These are phyloP conservation scores for Endoconidiophora laricicola DNA, from an alignment of 2,329 filamentous ascomycete genomes.

Conservation along the genomic window DNA sequence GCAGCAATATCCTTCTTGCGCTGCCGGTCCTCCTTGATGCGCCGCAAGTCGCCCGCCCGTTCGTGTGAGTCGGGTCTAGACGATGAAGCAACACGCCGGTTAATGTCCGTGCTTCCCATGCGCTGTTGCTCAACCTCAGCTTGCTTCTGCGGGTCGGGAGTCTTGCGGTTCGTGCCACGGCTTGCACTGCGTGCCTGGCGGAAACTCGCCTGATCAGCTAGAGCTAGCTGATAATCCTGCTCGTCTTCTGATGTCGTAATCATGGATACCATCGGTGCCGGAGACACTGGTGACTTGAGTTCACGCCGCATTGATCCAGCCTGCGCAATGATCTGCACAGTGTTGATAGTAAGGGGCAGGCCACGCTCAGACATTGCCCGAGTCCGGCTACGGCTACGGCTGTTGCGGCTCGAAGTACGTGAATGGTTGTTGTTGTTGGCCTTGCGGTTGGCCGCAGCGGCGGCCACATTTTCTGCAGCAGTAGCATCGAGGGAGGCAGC, in stretches of 20 bases:
- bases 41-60: slow-evolving; percentile 36
- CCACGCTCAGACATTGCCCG: slow-evolving; percentile 2
- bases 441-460: slow-evolving; percentile 9
- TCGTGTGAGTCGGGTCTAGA: slow-evolving; percentile 27
- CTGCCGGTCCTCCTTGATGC: slow-evolving; percentile 43
- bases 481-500: slow-evolving; percentile 13
- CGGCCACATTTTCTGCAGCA: neutral
- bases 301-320: neutral
- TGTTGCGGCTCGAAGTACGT: slow-evolving; percentile 30
- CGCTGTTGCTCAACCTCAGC: neutral
- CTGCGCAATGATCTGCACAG: slow-evolving; percentile 20
- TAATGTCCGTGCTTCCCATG: neutral
- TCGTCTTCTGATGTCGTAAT: slow-evolving; percentile 49
- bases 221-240: slow-evolving; percentile 37
- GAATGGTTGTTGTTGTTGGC: slow-evolving; percentile 14
- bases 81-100: slow-evolving; percentile 12
- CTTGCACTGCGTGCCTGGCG: slow-evolving; percentile 37
- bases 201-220: slow-evolving; percentile 38
- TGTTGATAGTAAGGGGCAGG: slow-evolving; percentile 48
- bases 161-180: slow-evolving; percentile 21
- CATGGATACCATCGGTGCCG: slow-evolving; percentile 41
- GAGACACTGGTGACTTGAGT: slow-evolving; percentile 7
- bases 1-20: slow-evolving; percentile 60
- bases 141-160: slow-evolving; percentile 16
- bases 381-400: slow-evolving; percentile 20